Conservation (phyloP, 139 green algal genomes). For the Chlorella vulgaris region DNA sequence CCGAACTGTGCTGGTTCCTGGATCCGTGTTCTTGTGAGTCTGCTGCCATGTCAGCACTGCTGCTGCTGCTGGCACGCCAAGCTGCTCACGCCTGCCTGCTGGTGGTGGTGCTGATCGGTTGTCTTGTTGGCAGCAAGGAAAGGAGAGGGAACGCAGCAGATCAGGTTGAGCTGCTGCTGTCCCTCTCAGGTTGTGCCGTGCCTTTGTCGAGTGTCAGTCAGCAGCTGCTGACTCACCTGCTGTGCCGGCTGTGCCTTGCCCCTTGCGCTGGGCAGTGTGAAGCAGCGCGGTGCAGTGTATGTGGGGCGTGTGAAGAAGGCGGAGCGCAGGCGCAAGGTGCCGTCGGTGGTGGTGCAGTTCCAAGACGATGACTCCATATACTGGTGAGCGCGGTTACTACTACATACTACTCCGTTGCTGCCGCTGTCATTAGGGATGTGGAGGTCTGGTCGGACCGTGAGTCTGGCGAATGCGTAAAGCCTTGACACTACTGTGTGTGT, state of each 20-base stretch:
- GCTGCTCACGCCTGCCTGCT: not conserved
- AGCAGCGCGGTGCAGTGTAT: not conserved
- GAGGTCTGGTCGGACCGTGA: too few relatives aligned
- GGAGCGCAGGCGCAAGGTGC: conserved; percentile 7
- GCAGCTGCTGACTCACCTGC: too few relatives aligned
- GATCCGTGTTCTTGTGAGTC: conserved; percentile 22
- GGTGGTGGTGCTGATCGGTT: not conserved
- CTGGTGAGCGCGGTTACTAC: conserved; percentile 9
- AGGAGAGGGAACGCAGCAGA: too few relatives aligned
- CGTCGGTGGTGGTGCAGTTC: conserved; percentile 26
- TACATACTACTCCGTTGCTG: too few relatives aligned
- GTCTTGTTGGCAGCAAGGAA: not conserved
- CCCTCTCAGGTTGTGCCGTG: not conserved
- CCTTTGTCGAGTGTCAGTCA: not conserved
- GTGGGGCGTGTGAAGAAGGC: not conserved
- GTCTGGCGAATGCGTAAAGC: too few relatives aligned
- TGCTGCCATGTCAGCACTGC: not conserved
- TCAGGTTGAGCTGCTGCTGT: too few relatives aligned
- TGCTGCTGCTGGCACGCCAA: not conserved
- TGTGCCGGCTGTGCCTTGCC: not conserved
- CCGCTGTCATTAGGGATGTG: too few relatives aligned
- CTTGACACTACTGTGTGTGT: too few relatives aligned
- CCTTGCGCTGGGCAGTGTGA: not conserved
- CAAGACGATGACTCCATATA: conserved; percentile 24
- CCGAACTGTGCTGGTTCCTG: not conserved